These are phyloP conservation scores for Gossypium turneri DNA, from an alignment of 345 rosid genomes.

Conservation along the genomic window DNA sequence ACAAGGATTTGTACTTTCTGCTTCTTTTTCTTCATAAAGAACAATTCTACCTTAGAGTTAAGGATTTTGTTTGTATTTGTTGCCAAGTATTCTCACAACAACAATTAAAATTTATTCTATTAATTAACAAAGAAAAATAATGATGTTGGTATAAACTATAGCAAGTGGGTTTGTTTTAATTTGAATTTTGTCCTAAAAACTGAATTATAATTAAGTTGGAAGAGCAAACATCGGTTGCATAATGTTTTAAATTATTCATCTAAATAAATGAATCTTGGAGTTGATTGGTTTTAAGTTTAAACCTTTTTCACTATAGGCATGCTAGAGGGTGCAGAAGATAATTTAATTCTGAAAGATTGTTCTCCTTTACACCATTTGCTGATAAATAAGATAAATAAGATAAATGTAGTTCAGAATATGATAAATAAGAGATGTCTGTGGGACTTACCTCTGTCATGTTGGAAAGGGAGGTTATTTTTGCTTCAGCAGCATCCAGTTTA, in stretches of 20 bases:
- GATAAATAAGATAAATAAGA: too few relatives aligned
- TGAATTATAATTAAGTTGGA: too few relatives aligned
- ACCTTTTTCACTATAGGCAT: background rate
- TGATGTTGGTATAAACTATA: background rate
- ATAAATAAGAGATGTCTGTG: too few relatives aligned
- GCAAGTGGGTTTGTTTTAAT: background rate
- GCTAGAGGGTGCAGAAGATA: background rate
- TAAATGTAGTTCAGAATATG: too few relatives aligned
- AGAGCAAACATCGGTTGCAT: background rate
- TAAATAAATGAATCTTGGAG: background rate
- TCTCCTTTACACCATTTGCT: background rate
- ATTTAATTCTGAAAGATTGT: background rate
- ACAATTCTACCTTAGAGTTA: background rate
- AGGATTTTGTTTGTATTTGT: constrained; percentile 7
- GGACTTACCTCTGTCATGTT: too few relatives aligned
- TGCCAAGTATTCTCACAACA: background rate
- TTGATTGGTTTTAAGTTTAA: background rate
- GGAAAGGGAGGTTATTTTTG: too few relatives aligned
- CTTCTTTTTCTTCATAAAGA: background rate
- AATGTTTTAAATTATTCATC: background rate
- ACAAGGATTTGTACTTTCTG: background rate
- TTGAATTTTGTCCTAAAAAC: too few relatives aligned
- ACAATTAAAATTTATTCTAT: background rate
- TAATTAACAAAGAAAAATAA: background rate
- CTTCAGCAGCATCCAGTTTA: too few relatives aligned